phyloP scores from a whole-genome alignment of 768 basidiomycete genomes.

The Boletus speciosus region DNA sequence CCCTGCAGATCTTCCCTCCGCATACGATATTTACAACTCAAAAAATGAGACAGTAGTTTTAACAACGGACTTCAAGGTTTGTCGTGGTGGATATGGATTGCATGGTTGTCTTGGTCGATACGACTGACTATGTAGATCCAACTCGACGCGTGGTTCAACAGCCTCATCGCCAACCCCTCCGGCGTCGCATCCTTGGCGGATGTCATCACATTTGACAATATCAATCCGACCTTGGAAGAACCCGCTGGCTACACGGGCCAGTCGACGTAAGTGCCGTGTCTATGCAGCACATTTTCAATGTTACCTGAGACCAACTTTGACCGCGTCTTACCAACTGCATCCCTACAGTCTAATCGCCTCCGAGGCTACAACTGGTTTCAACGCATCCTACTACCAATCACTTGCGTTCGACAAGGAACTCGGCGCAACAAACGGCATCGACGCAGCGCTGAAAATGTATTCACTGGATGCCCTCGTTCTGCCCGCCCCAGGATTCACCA shows the following conservation, averaged over 20 bases:
- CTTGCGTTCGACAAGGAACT: slow-evolving; percentile 46
- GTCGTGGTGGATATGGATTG: background rate
- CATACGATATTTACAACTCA: slow-evolving; percentile 44
- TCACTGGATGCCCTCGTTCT: slow-evolving; percentile 50
- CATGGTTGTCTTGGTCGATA: background rate
- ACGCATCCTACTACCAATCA: slow-evolving; percentile 39
- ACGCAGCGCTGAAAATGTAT: slow-evolving; percentile 43
- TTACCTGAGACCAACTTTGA: background rate
- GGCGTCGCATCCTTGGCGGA: slow-evolving; percentile 58
- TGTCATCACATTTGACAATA: slow-evolving; percentile 53
- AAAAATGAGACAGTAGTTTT: slow-evolving; percentile 56
- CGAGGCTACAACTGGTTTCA: slow-evolving; percentile 26
- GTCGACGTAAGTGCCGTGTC: slow-evolving; percentile 31
- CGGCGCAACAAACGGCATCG: slow-evolving; percentile 51
- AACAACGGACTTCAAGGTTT: slow-evolving; percentile 58
- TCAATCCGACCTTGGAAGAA: slow-evolving; percentile 47
- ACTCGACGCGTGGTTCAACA: slow-evolving; percentile 46
- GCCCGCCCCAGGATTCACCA: slow-evolving; percentile 32
- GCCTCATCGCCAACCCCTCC: slow-evolving; percentile 50
- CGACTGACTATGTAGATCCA: slow-evolving; percentile 39
- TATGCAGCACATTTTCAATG: background rate
- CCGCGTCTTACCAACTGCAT: background rate
- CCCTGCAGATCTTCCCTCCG: slow-evolving; percentile 59
- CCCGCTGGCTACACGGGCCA: slow-evolving; percentile 34
- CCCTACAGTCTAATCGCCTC: slow-evolving; percentile 19